A percentile compares a stretch with the other conserved stretches of the same genome.
phyloP scores from a whole-genome alignment of 148 eudicot genomes.

The Rhododendron kiyosumense region DNA sequence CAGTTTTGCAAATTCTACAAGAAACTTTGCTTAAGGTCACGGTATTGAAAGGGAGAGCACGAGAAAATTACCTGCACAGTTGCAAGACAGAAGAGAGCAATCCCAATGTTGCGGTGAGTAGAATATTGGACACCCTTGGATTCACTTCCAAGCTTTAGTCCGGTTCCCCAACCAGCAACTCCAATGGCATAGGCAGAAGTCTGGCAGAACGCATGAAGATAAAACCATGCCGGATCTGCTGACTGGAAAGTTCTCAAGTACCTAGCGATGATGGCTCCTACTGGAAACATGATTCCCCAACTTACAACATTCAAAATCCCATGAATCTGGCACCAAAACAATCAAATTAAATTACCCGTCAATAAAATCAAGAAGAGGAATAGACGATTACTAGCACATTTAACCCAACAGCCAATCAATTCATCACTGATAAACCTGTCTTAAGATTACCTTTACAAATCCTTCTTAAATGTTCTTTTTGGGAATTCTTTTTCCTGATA shows the following conservation, averaged over 20 bases:
- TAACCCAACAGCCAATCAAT: background rate
- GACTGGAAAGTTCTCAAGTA: constrained; percentile 61
- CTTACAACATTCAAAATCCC: constrained; percentile 85
- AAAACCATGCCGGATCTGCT: constrained; percentile 94
- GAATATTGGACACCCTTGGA: constrained; percentile 53
- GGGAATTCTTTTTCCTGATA: background rate
- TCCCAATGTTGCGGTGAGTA: constrained; percentile 73
- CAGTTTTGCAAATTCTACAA: background rate
- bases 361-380: background rate
- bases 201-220: constrained; percentile 71
- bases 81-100: constrained; percentile 76
- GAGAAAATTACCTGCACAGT: constrained; percentile 74
- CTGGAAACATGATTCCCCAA: constrained; percentile 88
- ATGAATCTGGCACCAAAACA: constrained; percentile 56
- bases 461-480: background rate
- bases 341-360: background rate
- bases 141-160: constrained; percentile 77
- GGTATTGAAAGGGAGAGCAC: background rate
- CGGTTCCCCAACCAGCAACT: constrained; percentile 95
- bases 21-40: background rate
- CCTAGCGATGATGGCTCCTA: constrained; percentile 72
- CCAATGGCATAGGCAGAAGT: constrained; percentile 74
- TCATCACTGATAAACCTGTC: background rate
- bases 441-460: background rate
- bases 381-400: background rate